These are phyloP conservation scores for Pseudofabraea citricarpa DNA, from an alignment of 2,329 filamentous ascomycete species.

Conservation along the genomic window DNA sequence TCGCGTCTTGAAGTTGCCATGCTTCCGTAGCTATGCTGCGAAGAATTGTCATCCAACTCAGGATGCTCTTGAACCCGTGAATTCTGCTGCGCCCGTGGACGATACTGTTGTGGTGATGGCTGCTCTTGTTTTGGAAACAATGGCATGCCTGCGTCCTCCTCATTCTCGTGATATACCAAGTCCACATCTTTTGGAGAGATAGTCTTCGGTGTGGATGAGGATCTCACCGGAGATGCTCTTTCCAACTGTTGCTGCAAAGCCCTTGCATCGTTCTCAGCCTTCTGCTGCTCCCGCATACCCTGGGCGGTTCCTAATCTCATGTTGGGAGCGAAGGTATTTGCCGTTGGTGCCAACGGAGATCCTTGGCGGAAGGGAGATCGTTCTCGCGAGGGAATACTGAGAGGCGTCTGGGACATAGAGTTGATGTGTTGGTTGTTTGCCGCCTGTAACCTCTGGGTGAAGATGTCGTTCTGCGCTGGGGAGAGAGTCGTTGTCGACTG, in stretches of 20 bases:
- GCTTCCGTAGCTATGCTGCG: constrained; percentile 36
- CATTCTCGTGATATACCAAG: constrained; percentile 74
- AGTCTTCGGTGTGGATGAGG: constrained; percentile 68
- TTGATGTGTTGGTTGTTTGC: constrained; percentile 70
- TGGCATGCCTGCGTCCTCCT: constrained; percentile 65
- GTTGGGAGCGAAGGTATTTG: constrained; percentile 32
- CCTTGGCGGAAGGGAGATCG: constrained; percentile 78
- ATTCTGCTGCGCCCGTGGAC: constrained; percentile 15
- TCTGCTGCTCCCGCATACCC: constrained; percentile 55
- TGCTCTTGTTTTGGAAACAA: constrained; percentile 62
- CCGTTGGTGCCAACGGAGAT: constrained; percentile 52
- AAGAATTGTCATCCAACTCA: constrained; percentile 29
- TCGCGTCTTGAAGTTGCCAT: constrained; percentile 36
- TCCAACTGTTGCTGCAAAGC: constrained; percentile 35
- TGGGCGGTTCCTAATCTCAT: constrained; percentile 49
- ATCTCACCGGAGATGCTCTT: constrained; percentile 30
- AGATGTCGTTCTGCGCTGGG: constrained; percentile 50
- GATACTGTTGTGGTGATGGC: constrained; percentile 32
- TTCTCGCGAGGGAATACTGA: constrained; percentile 47
- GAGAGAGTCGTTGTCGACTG: constrained; percentile 39
- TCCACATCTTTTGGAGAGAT: constrained; percentile 93
- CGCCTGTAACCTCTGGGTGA: constrained; percentile 72
- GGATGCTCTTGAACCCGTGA: constrained; percentile 17
- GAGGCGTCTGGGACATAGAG: constrained; percentile 37
- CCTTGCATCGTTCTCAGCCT: constrained; percentile 53